phyloP scores from a whole-genome alignment of 2,329 filamentous ascomycete genomes.

The Phaeoacremonium minimum region DNA sequence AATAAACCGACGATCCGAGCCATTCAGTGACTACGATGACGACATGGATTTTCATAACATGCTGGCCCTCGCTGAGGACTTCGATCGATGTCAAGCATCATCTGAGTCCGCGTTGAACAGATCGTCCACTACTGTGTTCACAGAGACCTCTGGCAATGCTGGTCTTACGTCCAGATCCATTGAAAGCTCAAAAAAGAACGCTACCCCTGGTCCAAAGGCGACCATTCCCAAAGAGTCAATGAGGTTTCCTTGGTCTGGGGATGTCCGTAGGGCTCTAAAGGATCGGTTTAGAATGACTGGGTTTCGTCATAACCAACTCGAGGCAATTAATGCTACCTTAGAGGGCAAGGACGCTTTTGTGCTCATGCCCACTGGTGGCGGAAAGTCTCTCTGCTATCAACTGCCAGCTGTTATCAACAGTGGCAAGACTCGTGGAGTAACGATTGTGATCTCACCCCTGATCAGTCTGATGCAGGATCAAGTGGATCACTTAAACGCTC shows the following conservation, averaged over 20 bases:
- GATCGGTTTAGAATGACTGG: slow-evolving; percentile 79
- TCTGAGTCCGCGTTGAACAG: slow-evolving; percentile 14
- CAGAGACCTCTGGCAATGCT: slow-evolving; percentile 45
- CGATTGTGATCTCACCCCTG: slow-evolving; percentile 89
- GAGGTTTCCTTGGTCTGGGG: slow-evolving; percentile 75
- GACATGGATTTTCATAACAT: slow-evolving; percentile 50
- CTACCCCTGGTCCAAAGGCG: slow-evolving; percentile 21
- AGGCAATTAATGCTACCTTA: slow-evolving; percentile 93
- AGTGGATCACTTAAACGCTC: slow-evolving; percentile 71
- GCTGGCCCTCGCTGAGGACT: slow-evolving; percentile 46
- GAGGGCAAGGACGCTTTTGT: slow-evolving; percentile 87
- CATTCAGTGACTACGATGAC: slow-evolving; percentile 31
- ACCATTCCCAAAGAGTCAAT: slow-evolving; percentile 49
- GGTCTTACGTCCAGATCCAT: slow-evolving; percentile 24
- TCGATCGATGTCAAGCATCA: slow-evolving; percentile 37
- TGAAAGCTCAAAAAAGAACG: slow-evolving; percentile 20
- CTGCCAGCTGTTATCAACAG: slow-evolving; percentile 79
- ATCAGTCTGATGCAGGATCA: slow-evolving; percentile 98
- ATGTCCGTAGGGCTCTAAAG: slow-evolving; percentile 76
- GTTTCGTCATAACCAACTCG: slow-evolving; percentile 87
- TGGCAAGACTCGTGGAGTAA: slow-evolving; percentile 80
- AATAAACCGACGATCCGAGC: slow-evolving; percentile 11
- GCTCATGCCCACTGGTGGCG: slow-evolving; percentile 95
- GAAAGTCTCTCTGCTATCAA: slow-evolving; percentile 96
- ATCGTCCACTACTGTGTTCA: slow-evolving; percentile 31